These are phyloP conservation scores for Cytidiella melzeri DNA, from an alignment of 768 basidiomycete species.

Conservation along the genomic window DNA sequence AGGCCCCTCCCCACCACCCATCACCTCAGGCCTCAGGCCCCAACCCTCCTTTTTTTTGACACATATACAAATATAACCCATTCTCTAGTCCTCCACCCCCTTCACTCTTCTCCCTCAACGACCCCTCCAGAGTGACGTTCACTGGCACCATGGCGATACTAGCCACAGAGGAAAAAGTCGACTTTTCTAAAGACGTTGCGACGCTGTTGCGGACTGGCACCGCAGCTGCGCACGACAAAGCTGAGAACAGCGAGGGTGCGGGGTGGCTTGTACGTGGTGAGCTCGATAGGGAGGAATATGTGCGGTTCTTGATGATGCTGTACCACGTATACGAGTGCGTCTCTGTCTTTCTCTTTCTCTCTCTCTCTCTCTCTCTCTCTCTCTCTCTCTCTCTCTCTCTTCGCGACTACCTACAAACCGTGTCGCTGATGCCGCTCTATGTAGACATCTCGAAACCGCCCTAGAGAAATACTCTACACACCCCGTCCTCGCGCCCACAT, in stretches of 20 bases:
- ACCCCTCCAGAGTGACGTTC: background rate
- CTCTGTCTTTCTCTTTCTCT: background rate
- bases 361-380: too few relatives aligned
- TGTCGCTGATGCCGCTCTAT: too few relatives aligned
- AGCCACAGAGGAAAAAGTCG: slow-evolving; percentile 9
- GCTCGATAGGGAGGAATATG: slow-evolving; percentile 58
- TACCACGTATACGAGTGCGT: slow-evolving; percentile 76
- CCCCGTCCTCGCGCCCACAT: slow-evolving; percentile 58
- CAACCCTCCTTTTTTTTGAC: background rate
- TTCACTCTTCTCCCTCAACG: background rate
- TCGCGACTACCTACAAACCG: too few relatives aligned
- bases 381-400: too few relatives aligned
- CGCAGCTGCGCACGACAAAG: slow-evolving; percentile 45
- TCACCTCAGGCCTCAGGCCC: slow-evolving; percentile 1
- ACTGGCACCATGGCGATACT: slow-evolving; percentile 3
- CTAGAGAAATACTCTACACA: slow-evolving; percentile 56
- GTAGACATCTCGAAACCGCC: slow-evolving; percentile 49
- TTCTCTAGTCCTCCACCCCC: background rate
- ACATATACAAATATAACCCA: background rate
- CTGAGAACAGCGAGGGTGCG: slow-evolving; percentile 53
- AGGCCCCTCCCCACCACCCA: background rate
- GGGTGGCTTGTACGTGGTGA: slow-evolving; percentile 51
- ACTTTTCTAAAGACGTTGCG: slow-evolving; percentile 28
- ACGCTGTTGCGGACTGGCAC: slow-evolving; percentile 36
- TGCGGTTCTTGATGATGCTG: slow-evolving; percentile 67